These are phyloP conservation scores for Candida tibetensis DNA, from an alignment of 805 yeast species.

Conservation along the genomic window DNA sequence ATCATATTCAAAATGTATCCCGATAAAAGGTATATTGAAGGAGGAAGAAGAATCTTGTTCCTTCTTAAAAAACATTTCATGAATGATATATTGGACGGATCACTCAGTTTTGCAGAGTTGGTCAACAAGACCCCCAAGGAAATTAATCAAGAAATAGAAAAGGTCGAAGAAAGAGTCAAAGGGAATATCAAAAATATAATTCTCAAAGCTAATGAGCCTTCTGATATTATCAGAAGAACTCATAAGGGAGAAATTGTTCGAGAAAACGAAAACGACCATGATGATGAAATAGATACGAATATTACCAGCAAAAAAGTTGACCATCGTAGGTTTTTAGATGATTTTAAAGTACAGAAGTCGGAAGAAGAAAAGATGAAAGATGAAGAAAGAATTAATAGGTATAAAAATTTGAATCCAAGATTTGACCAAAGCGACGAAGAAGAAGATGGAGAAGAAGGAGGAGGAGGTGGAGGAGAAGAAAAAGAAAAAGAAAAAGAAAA, in stretches of 20 bases:
- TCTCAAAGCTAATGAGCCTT: slow-evolving; percentile 50
- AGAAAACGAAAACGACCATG: slow-evolving; percentile 38
- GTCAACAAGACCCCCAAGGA: slow-evolving; percentile 71
- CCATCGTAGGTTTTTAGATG: slow-evolving; percentile 32
- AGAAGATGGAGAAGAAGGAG: slow-evolving; percentile 13
- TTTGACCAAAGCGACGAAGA: slow-evolving; percentile 28
- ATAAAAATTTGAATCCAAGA: slow-evolving; percentile 20
- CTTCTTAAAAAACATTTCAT: slow-evolving; percentile 63
- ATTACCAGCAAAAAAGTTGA: slow-evolving; percentile 34
- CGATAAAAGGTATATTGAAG: slow-evolving; percentile 55
- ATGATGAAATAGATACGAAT: slow-evolving; percentile 23
- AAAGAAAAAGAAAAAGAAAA: slow-evolving; percentile 5
- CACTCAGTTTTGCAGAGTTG: slow-evolving; percentile 54
- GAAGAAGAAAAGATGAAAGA: background rate
- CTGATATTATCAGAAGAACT: slow-evolving; percentile 69
- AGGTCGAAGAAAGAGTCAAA: slow-evolving; percentile 67
- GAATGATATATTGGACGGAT: slow-evolving; percentile 52
- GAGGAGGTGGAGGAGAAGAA: slow-evolving; percentile 9
- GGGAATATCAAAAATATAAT: slow-evolving; percentile 69
- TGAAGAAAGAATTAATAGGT: slow-evolving; percentile 3
- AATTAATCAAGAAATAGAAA: slow-evolving; percentile 72
- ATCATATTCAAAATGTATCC: slow-evolving; percentile 38
- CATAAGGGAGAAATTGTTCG: slow-evolving; percentile 88
- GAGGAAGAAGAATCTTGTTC: slow-evolving; percentile 63
- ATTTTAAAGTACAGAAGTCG: slow-evolving; percentile 1